Evolutionary conservation across 257 asterid genomes (phyloP).

Genomic region (Solanum arcanum): DNA sequence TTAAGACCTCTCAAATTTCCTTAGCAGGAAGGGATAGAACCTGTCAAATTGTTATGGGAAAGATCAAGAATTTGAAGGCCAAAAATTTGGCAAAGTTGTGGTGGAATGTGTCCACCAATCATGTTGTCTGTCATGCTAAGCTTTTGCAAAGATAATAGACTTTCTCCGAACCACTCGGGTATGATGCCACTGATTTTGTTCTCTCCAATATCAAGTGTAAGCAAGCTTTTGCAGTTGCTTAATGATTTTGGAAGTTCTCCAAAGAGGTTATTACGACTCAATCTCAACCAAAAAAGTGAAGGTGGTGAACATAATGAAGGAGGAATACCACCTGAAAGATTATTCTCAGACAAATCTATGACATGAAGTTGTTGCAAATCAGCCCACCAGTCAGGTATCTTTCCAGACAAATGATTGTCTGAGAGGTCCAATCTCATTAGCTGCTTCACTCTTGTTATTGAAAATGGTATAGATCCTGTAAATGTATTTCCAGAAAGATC

Average conservation of each 20-base stretch:
- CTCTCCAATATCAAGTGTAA: constrained; percentile 20
- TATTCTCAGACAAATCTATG: constrained; percentile 11
- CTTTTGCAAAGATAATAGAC: not conserved
- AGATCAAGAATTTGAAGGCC: constrained; percentile 14
- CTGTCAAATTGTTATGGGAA: constrained; percentile 9
- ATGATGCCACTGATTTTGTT: constrained; percentile 6
- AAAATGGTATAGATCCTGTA: constrained; percentile 1
- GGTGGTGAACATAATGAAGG: not conserved
- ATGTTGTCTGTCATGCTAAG: not conserved
- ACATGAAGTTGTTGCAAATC: not conserved
- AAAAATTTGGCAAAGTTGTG: not conserved
- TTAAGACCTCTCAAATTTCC: not conserved
- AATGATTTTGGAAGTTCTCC: constrained; percentile 11
- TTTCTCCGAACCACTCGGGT: constrained; percentile 11
- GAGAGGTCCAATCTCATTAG: not conserved
- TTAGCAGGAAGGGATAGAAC: constrained; percentile 5
- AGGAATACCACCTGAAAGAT: constrained; percentile 9
- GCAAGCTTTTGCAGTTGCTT: not conserved
- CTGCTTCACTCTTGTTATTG: not conserved
- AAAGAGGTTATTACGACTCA: constrained; percentile 5
- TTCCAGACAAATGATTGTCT: constrained; percentile 4
- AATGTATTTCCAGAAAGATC: constrained; percentile 3
- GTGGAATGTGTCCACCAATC: constrained; percentile 3
- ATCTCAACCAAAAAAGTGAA: not conserved
- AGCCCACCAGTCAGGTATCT: constrained; percentile 3